phyloP scores from a whole-genome alignment of 805 yeast genomes.

The Metahyphopichia silvanorum region DNA sequence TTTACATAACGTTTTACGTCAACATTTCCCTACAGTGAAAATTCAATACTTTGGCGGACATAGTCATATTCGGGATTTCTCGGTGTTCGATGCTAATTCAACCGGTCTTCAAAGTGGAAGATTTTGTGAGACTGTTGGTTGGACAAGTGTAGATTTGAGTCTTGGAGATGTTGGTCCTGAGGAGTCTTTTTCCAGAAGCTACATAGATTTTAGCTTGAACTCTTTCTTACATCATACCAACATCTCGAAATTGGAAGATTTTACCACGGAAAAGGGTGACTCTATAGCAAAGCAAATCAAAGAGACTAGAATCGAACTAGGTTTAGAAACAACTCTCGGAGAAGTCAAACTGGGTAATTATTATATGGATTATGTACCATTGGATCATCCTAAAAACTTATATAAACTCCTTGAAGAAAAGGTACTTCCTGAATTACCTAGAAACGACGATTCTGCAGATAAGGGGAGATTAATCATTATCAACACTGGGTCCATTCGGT shows the following conservation, averaged over 20 bases:
- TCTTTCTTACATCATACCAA: slow-evolving; percentile 67
- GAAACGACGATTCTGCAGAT: no score
- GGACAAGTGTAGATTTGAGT: slow-evolving; percentile 54
- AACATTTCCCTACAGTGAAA: slow-evolving; percentile 53
- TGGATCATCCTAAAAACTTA: slow-evolving; percentile 46
- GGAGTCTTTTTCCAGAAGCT: slow-evolving; percentile 51
- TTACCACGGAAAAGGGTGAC: slow-evolving; percentile 57
- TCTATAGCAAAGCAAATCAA: slow-evolving; percentile 43
- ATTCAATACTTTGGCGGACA: slow-evolving; percentile 95
- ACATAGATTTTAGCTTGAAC: slow-evolving; percentile 76
- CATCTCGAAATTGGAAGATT: slow-evolving; percentile 22
- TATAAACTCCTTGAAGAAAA: slow-evolving; percentile 55
- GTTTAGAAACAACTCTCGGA: slow-evolving; percentile 58
- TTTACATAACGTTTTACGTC: slow-evolving; percentile 51
- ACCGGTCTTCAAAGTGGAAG: slow-evolving; percentile 91
- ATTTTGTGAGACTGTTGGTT: slow-evolving; percentile 92
- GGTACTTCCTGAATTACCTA: slow-evolving; percentile 49
- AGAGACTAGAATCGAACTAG: slow-evolving; percentile 43
- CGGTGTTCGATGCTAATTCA: slow-evolving; percentile 58
- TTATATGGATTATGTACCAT: slow-evolving; percentile 64
- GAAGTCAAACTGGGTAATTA: slow-evolving; percentile 59
- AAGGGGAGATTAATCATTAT: slow-evolving; percentile 48
- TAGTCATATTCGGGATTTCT: slow-evolving; percentile 85
- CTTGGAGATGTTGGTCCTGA: slow-evolving; percentile 9
- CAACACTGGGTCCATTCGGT: slow-evolving; percentile 87